Base-by-base conservation (phyloP, 106 monocot genomes). In the Allium fistulosum region DNA sequence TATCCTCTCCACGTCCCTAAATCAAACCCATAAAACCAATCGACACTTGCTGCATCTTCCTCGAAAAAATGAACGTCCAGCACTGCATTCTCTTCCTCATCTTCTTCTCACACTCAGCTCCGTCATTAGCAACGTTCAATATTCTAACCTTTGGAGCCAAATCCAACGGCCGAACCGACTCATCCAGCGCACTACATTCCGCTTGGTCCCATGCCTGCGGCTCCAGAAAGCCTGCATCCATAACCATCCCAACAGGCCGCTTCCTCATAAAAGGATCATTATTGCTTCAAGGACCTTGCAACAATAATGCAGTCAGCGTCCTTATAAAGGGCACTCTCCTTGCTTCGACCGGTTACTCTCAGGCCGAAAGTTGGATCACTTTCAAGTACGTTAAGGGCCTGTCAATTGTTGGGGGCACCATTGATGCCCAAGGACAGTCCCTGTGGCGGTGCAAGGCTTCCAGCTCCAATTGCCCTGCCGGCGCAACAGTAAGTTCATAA, bases 191-290 rank as follows among this genome's bases (percentile, higher is more conserved):
- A 14, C 57, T 87, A 26, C 50, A 71, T 7, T 58, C 45, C 3
- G 80, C 87, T 12, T 87, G 87, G 87, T 8, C 17, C 4, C 66
- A 17, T 17, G 82, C 82, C 6, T 87, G 82, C 71, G 27, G 51
- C 8, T 15, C 67, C 7, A 52, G n/a, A 0, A 17, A 8, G 10
- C 73, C 74, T 7, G 74, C 87, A 48, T 46, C 64, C 5, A 28
- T 87, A 17, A 11, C 28, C 22, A 74, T 87, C 1, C 82, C 87
- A 0, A 8, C 53, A 2, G 87, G 87, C 8, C 53, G 14, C 51
- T 86, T 86, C 58, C 46, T 75, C 6, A 60, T 86, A 1, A 68
- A 79, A 70, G 70, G 63, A 37, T 73, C 75, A 2, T 16, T 71
- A 11, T 67, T 37, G 2, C 37, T 86, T 62, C 12, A 15, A 2